Base-by-base conservation (phyloP, 116 monocot genomes). In the Dioscorea cayenensis region DNA sequence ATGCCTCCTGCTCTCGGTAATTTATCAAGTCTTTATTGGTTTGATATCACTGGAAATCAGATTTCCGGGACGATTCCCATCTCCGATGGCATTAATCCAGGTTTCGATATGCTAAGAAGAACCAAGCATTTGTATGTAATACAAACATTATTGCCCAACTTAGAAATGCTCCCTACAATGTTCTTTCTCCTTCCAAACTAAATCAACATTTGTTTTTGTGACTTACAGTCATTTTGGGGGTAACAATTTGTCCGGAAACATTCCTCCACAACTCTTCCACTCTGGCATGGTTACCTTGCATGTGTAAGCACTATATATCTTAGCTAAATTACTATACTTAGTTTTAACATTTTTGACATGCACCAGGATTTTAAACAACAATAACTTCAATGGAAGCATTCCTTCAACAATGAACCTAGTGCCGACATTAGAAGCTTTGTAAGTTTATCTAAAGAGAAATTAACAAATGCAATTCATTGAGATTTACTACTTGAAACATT, bases 51-150 rank as follows among this genome's bases (percentile, higher is more conserved):
- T 28, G 87, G 90, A 35, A 99, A 99, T 71, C 79, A 82, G 55
- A 66, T 99, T 64, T 78, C 77, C 28, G 99, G 99, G 52, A 0
- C 72, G 7, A 66, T 99, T 29, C 99, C 99, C 25, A 77, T 19
- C 11, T 25, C 68, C 28, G 51, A 51, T 51, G 51, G 51, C 17
- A 51, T 17, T 51, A 51, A 51, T 51, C 81, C 88, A 6, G 97
- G 97, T 6, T 64, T 99, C 16, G 94, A 94, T 66, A 72, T 72
- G 77, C 94, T 99, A 67, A 6, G 70, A 60, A 64, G 75, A 13
- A 80, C 99, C 13, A 77, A 85, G 66, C 99, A 99, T 73, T 99
- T 99, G 99, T 99, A 79, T 83, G 99, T 2, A 51, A 51, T 17
- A 51, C 14, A 51, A 51, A 82, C 55, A 23, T 32, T 32, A 32